Evolutionary conservation across 2,329 filamentous ascomycete species (phyloP).

Genomic region (Diaporthe citrichinensis): DNA sequence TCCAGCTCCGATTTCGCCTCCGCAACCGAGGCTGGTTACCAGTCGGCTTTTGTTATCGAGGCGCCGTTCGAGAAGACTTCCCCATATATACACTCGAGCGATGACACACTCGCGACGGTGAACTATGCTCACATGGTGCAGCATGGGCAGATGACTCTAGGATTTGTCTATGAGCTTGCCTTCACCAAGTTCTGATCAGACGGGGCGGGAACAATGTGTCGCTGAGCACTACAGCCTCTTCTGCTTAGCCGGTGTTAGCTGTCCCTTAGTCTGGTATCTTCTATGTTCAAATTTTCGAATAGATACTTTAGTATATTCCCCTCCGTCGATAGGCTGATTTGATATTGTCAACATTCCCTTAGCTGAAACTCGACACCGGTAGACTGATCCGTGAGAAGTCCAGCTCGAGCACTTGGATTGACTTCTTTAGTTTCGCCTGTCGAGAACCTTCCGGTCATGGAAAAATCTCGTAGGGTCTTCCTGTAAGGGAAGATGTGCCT

Average conservation of each 20-base stretch:
- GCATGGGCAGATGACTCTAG: constrained; percentile 16
- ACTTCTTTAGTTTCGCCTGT: no score
- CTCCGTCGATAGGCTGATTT: background rate
- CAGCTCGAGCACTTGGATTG: background rate
- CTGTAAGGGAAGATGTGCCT: background rate
- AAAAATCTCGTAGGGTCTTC: background rate
- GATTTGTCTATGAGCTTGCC: constrained; percentile 22
- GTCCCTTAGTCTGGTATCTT: background rate
- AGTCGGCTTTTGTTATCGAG: constrained; percentile 6
- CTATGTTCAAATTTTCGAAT: background rate
- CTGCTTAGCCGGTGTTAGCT: background rate
- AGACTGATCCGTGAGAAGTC: background rate
- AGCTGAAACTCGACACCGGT: background rate
- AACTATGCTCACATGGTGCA: constrained; percentile 18
- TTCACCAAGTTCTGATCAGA: constrained; percentile 8
- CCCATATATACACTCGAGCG: constrained; percentile 16
- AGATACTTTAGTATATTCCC: background rate
- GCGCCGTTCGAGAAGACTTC: constrained; percentile 27
- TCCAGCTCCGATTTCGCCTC: constrained; percentile 16
- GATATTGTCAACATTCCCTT: background rate
- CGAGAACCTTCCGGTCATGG: background rate
- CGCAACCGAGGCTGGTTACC: constrained; percentile 18
- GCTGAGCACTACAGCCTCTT: background rate
- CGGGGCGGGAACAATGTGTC: background rate
- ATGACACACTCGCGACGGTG: constrained; percentile 17